Evolutionary conservation across 306 rosid species (phyloP).

Genomic region (Malus asiatica): DNA sequence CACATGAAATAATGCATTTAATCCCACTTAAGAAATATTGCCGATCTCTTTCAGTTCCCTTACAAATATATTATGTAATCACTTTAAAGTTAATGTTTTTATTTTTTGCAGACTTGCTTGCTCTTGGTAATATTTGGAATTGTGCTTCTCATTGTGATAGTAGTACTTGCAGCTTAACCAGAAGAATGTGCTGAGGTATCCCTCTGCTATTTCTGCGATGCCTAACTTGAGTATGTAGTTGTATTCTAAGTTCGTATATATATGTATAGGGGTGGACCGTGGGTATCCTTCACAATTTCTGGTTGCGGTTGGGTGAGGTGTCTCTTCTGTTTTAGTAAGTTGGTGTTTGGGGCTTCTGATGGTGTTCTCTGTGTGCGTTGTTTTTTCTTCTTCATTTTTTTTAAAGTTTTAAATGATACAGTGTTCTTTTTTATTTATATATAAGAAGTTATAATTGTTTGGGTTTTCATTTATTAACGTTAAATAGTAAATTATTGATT

Average conservation of each 20-base stretch:
- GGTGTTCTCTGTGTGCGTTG: slow-evolving; percentile 6
- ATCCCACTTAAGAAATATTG: neutral
- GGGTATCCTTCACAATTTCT: slow-evolving; percentile 9
- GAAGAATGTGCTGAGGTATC: slow-evolving; percentile 8
- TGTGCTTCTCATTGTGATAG: slow-evolving; percentile 77
- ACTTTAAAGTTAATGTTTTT: neutral
- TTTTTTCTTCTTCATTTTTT: slow-evolving; percentile 14
- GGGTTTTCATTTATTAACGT: slow-evolving; percentile 4
- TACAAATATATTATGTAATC: too few species aligned
- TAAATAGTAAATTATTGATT: too few species aligned
- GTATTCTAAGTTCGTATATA: slow-evolving; percentile 21
- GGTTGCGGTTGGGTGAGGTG: slow-evolving; percentile 24
- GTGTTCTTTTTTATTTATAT: too few species aligned
- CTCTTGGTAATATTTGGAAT: slow-evolving; percentile 92
- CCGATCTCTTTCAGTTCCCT: slow-evolving; percentile 19
- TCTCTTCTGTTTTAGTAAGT: slow-evolving; percentile 6
- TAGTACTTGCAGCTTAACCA: slow-evolving; percentile 67
- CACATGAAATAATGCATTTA: neutral
- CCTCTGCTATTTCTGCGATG: slow-evolving; percentile 17
- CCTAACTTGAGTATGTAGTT: slow-evolving; percentile 17
- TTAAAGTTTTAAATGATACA: neutral
- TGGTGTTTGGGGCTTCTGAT: slow-evolving; percentile 32
- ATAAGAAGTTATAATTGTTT: slow-evolving; percentile 32
- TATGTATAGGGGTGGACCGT: neutral
- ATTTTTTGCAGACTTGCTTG: slow-evolving; percentile 60